Percentiles rank a stretch among this genome's conserved stretches.
Evolutionary conservation across 176 grass and related monocot genomes (phyloP).

Genomic region (Elymus sibiricus): DNA sequence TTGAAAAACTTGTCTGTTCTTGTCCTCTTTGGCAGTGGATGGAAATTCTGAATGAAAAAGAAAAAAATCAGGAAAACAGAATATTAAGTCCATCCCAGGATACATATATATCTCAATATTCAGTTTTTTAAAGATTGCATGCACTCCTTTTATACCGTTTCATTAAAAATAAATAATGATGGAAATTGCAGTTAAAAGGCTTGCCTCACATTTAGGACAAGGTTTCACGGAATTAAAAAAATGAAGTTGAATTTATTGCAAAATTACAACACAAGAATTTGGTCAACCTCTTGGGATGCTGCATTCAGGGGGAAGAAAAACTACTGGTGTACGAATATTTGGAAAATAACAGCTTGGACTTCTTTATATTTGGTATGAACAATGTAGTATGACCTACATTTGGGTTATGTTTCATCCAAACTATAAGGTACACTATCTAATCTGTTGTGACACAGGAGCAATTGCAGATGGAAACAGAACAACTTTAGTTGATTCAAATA

Average conservation of each 20-base stretch:
- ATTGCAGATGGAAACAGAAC: not conserved
- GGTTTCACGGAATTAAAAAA: conserved; percentile 8
- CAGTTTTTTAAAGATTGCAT: too few species aligned
- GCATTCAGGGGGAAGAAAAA: conserved; percentile 18
- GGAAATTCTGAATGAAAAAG: too few species aligned
- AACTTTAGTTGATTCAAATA: conserved; percentile 6
- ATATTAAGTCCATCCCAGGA: too few species aligned
- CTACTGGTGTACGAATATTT: conserved; percentile 26
- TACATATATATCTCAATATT: too few species aligned
- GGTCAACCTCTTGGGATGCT: conserved; percentile 1
- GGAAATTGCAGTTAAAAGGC: conserved; percentile 20
- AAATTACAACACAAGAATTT: conserved; percentile 32
- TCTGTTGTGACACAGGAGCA: not conserved
- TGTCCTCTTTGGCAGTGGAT: too few species aligned
- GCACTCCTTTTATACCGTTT: too few species aligned
- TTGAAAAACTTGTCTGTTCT: too few species aligned
- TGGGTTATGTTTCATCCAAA: not conserved
- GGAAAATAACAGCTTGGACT: conserved; percentile 29
- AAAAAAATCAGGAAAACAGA: too few species aligned
- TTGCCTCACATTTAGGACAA: conserved; percentile 9
- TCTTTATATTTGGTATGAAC: conserved; percentile 12
- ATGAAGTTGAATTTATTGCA: conserved; percentile 27
- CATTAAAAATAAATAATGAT: too few species aligned
- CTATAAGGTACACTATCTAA: not conserved
- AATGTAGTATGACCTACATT: not conserved